Percentiles rank a stretch among this genome's conserved stretches.
These are phyloP conservation scores for Helianthus tuberosus DNA, from an alignment of 129 eudicot species.

Conservation along the genomic window DNA sequence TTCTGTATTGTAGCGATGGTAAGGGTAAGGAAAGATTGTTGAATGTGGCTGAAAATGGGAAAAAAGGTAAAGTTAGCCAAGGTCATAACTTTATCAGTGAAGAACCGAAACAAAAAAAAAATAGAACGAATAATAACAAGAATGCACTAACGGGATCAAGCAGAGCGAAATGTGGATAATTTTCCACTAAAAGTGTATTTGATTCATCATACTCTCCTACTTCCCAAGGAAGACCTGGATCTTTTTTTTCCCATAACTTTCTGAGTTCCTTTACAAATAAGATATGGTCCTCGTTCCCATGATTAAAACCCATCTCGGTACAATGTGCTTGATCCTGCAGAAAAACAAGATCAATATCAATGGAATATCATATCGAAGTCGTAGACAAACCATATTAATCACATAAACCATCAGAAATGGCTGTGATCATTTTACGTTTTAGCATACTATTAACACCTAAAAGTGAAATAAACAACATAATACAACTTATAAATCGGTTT, in stretches of 20 bases:
- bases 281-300: conserved; percentile 45
- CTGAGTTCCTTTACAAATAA: conserved; percentile 54
- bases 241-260: conserved; percentile 60
- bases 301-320: conserved; percentile 50
- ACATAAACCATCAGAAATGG: background rate
- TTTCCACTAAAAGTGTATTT: conserved; percentile 59
- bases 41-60: conserved; percentile 52
- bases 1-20: conserved; percentile 33
- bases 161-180: conserved; percentile 55
- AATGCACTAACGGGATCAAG: conserved; percentile 58
- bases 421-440: too few relatives aligned
- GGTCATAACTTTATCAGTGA: background rate
- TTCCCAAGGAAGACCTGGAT: conserved; percentile 64
- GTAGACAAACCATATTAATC: background rate
- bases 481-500: conserved; percentile 15
- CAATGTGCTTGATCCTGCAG: conserved; percentile 61
- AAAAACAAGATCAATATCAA: background rate
- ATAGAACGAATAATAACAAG: background rate
- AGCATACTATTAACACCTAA: too few relatives aligned
- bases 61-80: background rate
- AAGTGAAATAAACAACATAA: background rate
- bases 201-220: conserved; percentile 55
- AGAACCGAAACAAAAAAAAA: background rate
- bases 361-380: background rate
- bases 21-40: conserved; percentile 60